These are phyloP conservation scores for Babesia divergens DNA, from an alignment of 169 alveolate genomes.

Conservation along the genomic window DNA sequence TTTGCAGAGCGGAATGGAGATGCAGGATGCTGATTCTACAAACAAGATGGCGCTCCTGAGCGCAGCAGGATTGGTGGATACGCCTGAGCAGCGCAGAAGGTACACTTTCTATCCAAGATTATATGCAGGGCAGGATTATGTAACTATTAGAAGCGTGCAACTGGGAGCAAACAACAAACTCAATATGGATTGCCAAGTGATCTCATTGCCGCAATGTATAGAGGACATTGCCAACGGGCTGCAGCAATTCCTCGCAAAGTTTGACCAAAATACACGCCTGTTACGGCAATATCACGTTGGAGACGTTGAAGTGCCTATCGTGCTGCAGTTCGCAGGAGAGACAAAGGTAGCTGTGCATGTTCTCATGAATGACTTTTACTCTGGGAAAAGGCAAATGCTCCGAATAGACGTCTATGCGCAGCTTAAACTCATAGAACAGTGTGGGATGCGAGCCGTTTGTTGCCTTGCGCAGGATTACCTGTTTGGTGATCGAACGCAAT, in stretches of 20 bases:
- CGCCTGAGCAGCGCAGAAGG: background rate
- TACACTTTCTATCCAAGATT: slow-evolving; percentile 10
- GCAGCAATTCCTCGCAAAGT: slow-evolving; percentile 22
- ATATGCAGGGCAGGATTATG: background rate
- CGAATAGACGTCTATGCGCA: slow-evolving; percentile 34
- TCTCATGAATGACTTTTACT: slow-evolving; percentile 50
- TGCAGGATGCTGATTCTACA: background rate
- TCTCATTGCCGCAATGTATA: slow-evolving; percentile 1
- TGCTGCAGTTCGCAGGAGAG: slow-evolving; percentile 1
- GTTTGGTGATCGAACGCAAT: slow-evolving; percentile 13
- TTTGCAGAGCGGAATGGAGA: background rate
- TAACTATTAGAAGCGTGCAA: background rate
- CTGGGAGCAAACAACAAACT: background rate
- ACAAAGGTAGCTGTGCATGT: slow-evolving; percentile 26
- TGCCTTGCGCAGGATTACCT: slow-evolving; percentile 22
- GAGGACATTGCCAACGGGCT: slow-evolving; percentile 15
- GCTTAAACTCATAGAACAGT: slow-evolving; percentile 20
- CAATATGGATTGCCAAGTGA: background rate
- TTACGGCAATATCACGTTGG: slow-evolving; percentile 4
- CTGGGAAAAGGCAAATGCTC: slow-evolving; percentile 39
- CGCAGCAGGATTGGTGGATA: background rate
- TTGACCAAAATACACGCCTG: slow-evolving; percentile 10
- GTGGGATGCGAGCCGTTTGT: slow-evolving; percentile 30
- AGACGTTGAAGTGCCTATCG: slow-evolving; percentile 31
- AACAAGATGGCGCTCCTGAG: slow-evolving; percentile 6